Conservation (phyloP, 2,329 filamentous ascomycete species). For the Shiraia sp. region DNA sequence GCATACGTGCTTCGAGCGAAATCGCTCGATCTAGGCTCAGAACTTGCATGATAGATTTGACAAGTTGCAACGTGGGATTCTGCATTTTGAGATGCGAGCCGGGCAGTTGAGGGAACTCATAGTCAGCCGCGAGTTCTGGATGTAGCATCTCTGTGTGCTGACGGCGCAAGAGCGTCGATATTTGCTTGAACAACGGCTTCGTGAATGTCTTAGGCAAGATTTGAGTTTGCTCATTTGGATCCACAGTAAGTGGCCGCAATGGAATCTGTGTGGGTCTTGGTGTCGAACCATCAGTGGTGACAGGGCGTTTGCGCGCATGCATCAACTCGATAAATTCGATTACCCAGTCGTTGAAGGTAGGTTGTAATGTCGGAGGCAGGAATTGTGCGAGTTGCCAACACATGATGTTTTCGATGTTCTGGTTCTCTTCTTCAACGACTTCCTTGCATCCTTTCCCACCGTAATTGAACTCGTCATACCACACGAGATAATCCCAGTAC, state of each 20-base stretch:
- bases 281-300: conserved; percentile 55
- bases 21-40: conserved; percentile 89
- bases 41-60: conserved; percentile 92
- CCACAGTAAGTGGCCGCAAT: conserved; percentile 57
- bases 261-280: conserved; percentile 65
- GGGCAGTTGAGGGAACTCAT: conserved; percentile 79
- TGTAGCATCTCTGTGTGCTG: conserved; percentile 90
- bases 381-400: conserved; percentile 97
- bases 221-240: conserved; percentile 62
- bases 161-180: conserved; percentile 76
- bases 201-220: conserved; percentile 83
- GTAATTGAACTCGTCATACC: conserved; percentile 99
- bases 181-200: conserved; percentile 87
- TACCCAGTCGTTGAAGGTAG: conserved; percentile 88
- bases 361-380: conserved; percentile 77
- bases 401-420: conserved; percentile 89
- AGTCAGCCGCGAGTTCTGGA: conserved; percentile 83
- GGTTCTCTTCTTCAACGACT: conserved; percentile 74
- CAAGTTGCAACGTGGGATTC: conserved; percentile 85
- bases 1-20: conserved; percentile 79
- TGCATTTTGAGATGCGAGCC: conserved; percentile 65
- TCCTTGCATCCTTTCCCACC: conserved; percentile 89
- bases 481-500: conserved; percentile 98
- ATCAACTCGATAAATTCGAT: conserved; percentile 94
- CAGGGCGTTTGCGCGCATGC: conserved; percentile 75